A percentile compares a stretch with the other conserved stretches of the same genome.
These are phyloP conservation scores for Areca catechu DNA, from an alignment of 176 grass and related monocot species.

Conservation along the genomic window DNA sequence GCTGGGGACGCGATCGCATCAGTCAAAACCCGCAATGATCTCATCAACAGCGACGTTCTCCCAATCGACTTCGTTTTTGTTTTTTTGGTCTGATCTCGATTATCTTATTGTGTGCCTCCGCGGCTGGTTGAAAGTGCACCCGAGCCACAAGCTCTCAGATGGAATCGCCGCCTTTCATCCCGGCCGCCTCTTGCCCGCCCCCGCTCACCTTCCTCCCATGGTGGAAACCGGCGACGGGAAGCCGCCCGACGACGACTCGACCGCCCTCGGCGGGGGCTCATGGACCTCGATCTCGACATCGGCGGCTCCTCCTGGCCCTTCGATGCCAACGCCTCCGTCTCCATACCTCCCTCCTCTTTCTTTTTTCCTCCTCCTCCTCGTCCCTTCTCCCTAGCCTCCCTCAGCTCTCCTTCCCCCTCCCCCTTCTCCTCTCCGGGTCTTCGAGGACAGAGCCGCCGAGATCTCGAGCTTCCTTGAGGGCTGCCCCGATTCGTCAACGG, in stretches of 20 bases:
- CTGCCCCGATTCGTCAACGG: constrained; percentile 1
- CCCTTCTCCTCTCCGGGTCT: constrained; percentile 1
- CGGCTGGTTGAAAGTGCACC: too few relatives aligned
- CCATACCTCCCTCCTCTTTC: neutral
- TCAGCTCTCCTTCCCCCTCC: neutral
- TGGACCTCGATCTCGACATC: constrained; percentile 9
- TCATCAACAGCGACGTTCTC: too few relatives aligned
- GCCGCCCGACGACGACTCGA: neutral
- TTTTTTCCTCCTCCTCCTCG: neutral
- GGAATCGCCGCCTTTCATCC: too few relatives aligned
- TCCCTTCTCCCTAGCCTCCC: neutral
- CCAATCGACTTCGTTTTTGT: too few relatives aligned
- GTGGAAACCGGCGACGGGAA: too few relatives aligned
- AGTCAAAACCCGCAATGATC: too few relatives aligned
- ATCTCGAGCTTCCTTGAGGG: neutral
- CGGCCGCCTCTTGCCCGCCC: too few relatives aligned
- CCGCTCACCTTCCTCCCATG: too few relatives aligned
- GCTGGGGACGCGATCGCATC: too few relatives aligned
- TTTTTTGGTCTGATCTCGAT: too few relatives aligned
- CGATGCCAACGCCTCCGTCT: neutral
- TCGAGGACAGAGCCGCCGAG: constrained; percentile 3
- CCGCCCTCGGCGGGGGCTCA: neutral
- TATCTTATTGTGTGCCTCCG: too few relatives aligned
- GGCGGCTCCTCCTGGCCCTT: constrained; percentile 11
- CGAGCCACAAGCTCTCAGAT: too few relatives aligned